Evolutionary conservation across 2,329 filamentous ascomycete genomes (phyloP).

Genomic region (Curvularia hawaiiensis): DNA sequence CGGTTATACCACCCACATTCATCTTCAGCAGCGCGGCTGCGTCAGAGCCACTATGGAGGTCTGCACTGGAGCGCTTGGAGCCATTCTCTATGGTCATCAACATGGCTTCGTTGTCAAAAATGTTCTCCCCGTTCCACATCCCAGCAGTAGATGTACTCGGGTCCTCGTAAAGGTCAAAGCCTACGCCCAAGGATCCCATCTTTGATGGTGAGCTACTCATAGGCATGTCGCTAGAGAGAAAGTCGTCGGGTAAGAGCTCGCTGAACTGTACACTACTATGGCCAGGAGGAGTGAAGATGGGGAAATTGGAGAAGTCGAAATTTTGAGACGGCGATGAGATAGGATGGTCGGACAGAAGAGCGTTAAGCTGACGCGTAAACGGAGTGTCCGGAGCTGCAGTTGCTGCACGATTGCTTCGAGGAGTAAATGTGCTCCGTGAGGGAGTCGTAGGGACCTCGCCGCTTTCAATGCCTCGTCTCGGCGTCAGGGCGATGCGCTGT

Average conservation of each 20-base stretch:
- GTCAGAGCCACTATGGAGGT: slow-evolving; percentile 14
- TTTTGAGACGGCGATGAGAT: slow-evolving; percentile 38
- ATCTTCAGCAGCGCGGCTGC: slow-evolving; percentile 30
- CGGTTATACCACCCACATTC: slow-evolving; percentile 35
- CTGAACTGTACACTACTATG: slow-evolving; percentile 31
- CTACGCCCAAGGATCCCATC: slow-evolving; percentile 26
- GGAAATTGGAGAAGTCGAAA: slow-evolving; percentile 45
- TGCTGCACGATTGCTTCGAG: slow-evolving; percentile 42
- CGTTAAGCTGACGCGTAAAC: slow-evolving; percentile 66
- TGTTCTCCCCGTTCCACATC: slow-evolving; percentile 41
- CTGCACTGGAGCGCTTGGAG: slow-evolving; percentile 12
- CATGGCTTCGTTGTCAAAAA: slow-evolving; percentile 41
- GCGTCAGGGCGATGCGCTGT: slow-evolving; percentile 45
- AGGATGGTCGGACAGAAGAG: slow-evolving; percentile 58
- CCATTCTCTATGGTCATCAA: slow-evolving; percentile 25
- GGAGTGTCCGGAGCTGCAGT: slow-evolving; percentile 55
- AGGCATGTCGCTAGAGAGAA: slow-evolving; percentile 45
- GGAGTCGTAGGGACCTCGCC: slow-evolving; percentile 23
- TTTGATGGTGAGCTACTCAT: slow-evolving; percentile 44
- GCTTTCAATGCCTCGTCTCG: slow-evolving; percentile 30
- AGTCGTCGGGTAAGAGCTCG: slow-evolving; percentile 40
- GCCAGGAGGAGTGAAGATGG: slow-evolving; percentile 38
- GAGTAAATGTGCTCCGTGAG: slow-evolving; percentile 47
- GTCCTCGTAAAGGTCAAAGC: slow-evolving; percentile 47
- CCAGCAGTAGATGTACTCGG: slow-evolving; percentile 42